Percentiles rank a stretch among this genome's conserved stretches.
Conservation (phyloP, 2,329 filamentous ascomycete species). For the Hypoxylon sp. region DNA sequence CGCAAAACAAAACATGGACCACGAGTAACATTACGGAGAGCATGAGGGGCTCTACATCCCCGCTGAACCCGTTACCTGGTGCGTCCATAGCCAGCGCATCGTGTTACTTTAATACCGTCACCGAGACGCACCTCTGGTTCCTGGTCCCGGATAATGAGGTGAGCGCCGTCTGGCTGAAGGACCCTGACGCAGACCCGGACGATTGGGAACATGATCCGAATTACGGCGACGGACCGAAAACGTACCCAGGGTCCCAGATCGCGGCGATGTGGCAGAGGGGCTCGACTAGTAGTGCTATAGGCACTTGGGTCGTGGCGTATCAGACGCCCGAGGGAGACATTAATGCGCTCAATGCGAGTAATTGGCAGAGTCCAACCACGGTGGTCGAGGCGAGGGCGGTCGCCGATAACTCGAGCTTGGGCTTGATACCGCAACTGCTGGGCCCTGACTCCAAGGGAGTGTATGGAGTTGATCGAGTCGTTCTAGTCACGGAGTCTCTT, state of each 20-base stretch:
- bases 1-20: slow-evolving; percentile 39
- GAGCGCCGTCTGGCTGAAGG: not conserved
- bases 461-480: not conserved
- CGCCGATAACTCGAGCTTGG: slow-evolving; percentile 31
- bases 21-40: slow-evolving; percentile 39
- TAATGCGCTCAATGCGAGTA: slow-evolving; percentile 31
- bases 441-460: not conserved
- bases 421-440: slow-evolving; percentile 28
- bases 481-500: slow-evolving; percentile 20
- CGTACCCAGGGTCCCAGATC: slow-evolving; percentile 21
- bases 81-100: slow-evolving; percentile 34
- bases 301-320: slow-evolving; percentile 39
- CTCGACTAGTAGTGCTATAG: slow-evolving; percentile 14
- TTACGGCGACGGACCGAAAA: not conserved
- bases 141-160: slow-evolving; percentile 18
- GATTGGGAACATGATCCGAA: slow-evolving; percentile 25
- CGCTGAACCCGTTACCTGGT: slow-evolving; percentile 18
- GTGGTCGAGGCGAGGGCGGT: slow-evolving; percentile 14
- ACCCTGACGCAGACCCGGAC: slow-evolving; percentile 8
- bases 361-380: slow-evolving; percentile 15
- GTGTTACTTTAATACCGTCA: not conserved
- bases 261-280: slow-evolving; percentile 42
- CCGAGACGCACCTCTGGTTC: slow-evolving; percentile 34
- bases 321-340: slow-evolving; percentile 36
- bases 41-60: slow-evolving; percentile 13